Evolutionary conservation across 306 rosid species (phyloP).

Genomic region (Cyamopsis tetragonoloba): DNA sequence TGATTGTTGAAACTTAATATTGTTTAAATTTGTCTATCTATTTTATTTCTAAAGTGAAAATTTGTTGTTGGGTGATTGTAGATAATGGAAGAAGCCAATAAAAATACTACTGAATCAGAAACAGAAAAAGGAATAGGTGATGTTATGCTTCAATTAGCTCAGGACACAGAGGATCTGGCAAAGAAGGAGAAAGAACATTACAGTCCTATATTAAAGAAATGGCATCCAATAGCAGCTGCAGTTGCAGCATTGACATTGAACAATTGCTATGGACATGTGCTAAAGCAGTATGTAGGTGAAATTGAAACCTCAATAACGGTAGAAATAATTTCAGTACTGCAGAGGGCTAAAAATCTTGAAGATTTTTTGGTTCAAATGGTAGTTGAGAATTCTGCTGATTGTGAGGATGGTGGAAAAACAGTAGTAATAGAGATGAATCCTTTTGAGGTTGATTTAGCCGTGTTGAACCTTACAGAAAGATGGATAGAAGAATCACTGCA

Average conservation of each 20-base stretch:
- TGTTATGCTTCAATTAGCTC: constrained; percentile 51
- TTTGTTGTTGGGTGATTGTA: constrained; percentile 15
- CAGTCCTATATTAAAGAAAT: constrained; percentile 70
- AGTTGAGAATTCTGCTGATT: constrained; percentile 72
- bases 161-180: constrained; percentile 72
- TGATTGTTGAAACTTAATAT: too few species aligned
- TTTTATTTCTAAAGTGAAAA: not conserved
- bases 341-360: constrained; percentile 65
- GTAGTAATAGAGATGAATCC: constrained; percentile 86
- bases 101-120: constrained; percentile 22
- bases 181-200: constrained; percentile 60
- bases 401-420: constrained; percentile 87
- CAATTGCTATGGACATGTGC: constrained; percentile 58
- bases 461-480: constrained; percentile 44
- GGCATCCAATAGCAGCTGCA: constrained; percentile 68
- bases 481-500: constrained; percentile 66
- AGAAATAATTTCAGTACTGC: constrained; percentile 53
- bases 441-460: constrained; percentile 68
- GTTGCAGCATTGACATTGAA: constrained; percentile 74
- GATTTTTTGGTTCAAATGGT: constrained; percentile 77
- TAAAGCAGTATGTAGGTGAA: constrained; percentile 57
- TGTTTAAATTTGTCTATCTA: not conserved
- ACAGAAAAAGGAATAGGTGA: constrained; percentile 38
- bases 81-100: constrained; percentile 47
- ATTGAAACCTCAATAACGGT: constrained; percentile 36